Base-by-base conservation (phyloP, 129 eudicot genomes). In the Escallonia rubra region DNA sequence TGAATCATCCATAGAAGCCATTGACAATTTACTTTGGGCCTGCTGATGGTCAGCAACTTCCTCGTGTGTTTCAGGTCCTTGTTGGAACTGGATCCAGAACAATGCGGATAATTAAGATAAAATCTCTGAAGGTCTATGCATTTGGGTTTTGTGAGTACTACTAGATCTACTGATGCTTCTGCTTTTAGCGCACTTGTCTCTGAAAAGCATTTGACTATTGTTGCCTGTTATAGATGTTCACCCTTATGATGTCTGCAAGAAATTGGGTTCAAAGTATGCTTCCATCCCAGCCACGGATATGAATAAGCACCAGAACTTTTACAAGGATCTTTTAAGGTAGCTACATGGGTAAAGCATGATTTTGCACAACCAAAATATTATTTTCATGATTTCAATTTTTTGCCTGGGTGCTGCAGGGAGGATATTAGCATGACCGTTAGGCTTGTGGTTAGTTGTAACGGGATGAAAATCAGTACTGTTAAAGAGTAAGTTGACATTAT, bases 1-100 rank as follows among this genome's bases (percentile, higher is more conserved):
- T 23, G 34, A 23, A 23, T 23, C 34, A 23, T 23, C 34, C 1
- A 23, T 23, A 23, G 34, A 23, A 23, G 34, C 34, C 34, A 23
- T 23, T 23, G 34, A 23, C 0, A 23, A 23, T 23, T 23, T 23
- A 23, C 34, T 23, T 23, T 23, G 34, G 34, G 34, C 34, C 34
- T 23, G 34, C 34, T 54, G 34, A 34, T n/a, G 6, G 34, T 54
- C 7, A 54, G 14, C 59, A 54, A 10, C 53, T 42, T 41, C 43
- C 2, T 66, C 48, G 7, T 49, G 34, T 61, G 54, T 83, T 66
- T 65, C 74, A 94, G 99, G 90, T 94, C 63, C 99, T 94, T 71
- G 99, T 94, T 76, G 99, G 95, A 80, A 94, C 99, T 79, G 99
- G 99, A 69, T 86, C 97, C 8, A 87, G 83, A 81, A 82, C 79